Conservation (phyloP, 257 asterid species). For the Capsicum chinense region DNA sequence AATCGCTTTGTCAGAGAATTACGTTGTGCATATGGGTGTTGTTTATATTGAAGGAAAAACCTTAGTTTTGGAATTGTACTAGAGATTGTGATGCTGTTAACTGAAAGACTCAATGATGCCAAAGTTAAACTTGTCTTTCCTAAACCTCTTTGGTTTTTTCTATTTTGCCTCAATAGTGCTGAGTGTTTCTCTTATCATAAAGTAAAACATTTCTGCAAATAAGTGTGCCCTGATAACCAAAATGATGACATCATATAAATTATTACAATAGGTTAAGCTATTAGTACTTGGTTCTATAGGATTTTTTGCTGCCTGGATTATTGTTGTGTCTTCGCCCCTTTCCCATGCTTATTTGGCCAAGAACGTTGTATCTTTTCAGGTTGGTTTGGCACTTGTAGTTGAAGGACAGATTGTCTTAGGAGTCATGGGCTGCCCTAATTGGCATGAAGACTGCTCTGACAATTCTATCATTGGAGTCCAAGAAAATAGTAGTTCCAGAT, state of each 20-base stretch:
- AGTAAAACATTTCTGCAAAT: background rate
- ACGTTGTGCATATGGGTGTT: slow-evolving; percentile 10
- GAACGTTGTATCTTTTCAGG: slow-evolving; percentile 53
- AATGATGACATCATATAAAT: background rate
- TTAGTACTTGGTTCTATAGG: slow-evolving; percentile 8
- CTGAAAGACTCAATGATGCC: background rate
- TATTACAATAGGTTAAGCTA: background rate
- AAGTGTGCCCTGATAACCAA: background rate
- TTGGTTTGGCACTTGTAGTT: slow-evolving; percentile 92
- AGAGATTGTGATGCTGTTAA: background rate
- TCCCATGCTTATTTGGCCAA: slow-evolving; percentile 20
- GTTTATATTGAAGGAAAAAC: background rate
- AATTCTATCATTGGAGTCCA: slow-evolving; percentile 33
- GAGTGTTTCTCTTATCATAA: background rate
- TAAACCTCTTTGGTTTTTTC: slow-evolving; percentile 13
- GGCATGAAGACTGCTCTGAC: slow-evolving; percentile 56
- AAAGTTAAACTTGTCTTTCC: slow-evolving; percentile 1
- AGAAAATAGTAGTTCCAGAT: slow-evolving; percentile 41
- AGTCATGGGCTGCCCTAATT: slow-evolving; percentile 97
- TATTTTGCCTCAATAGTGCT: background rate
- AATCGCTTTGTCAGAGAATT: background rate
- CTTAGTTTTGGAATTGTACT: background rate
- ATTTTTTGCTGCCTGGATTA: background rate
- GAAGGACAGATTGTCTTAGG: slow-evolving; percentile 90
- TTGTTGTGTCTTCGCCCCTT: background rate